These are phyloP conservation scores for Sanghuangporus sanghuang DNA, from an alignment of 1,284 basidiomycete species.

Conservation along the genomic window DNA sequence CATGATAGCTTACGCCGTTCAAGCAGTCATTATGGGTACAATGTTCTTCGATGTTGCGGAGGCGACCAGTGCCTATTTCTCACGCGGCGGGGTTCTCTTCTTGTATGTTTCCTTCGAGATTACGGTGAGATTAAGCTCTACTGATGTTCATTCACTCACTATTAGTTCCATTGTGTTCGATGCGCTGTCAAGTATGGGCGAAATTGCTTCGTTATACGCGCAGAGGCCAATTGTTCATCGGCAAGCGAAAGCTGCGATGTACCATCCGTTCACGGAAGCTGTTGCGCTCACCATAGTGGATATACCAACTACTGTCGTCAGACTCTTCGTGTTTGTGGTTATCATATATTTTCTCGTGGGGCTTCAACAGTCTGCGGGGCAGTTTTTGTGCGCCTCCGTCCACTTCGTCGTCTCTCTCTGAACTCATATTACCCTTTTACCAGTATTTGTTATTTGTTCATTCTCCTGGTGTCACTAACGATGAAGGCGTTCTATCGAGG, in stretches of 20 bases:
- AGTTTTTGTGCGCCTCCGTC: conserved; percentile 49
- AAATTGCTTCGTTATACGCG: conserved; percentile 67
- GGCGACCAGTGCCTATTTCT: conserved; percentile 67
- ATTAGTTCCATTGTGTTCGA: conserved; percentile 47
- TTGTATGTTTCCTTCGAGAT: conserved; percentile 39
- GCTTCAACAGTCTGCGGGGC: conserved; percentile 44
- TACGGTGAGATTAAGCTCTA: neutral
- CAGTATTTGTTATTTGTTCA: conserved; percentile 43
- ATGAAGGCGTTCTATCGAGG: conserved; percentile 54
- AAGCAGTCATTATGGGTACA: conserved; percentile 73
- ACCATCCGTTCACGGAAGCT: conserved; percentile 63
- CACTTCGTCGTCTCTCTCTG: neutral
- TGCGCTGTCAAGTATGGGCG: conserved; percentile 56
- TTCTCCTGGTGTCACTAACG: conserved; percentile 37
- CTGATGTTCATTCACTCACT: neutral
- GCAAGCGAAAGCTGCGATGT: conserved; percentile 54
- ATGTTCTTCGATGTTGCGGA: conserved; percentile 65
- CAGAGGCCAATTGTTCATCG: conserved; percentile 70
- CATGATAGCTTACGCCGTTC: conserved; percentile 44
- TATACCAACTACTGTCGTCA: conserved; percentile 57
- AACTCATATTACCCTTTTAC: neutral
- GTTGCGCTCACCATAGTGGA: conserved; percentile 69
- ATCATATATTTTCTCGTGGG: conserved; percentile 65
- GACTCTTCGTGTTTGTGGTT: conserved; percentile 44
- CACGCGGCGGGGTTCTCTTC: conserved; percentile 74